Evolutionary conservation across 2,329 filamentous ascomycete species (phyloP), one percentile per base, ranked within the genome.

Genomic region (Ophiostoma sp.): DNA sequence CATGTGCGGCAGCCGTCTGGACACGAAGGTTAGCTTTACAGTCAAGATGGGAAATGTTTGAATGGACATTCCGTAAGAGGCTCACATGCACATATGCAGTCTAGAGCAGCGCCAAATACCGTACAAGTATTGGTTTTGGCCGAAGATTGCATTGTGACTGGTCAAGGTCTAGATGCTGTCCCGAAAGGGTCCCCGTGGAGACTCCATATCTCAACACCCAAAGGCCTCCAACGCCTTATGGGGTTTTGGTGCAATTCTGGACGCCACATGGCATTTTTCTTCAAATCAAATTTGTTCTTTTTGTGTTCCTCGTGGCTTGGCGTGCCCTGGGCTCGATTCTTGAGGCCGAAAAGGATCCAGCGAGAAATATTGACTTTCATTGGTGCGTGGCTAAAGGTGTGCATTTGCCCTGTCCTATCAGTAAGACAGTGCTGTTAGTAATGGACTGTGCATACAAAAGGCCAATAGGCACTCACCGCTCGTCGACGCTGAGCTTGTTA

Each of bases 191-290:
- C 59, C 59, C 59, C 36, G n/a, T 63, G 59, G 59, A 63, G 59
- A 63, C 36, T 63, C 59, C 59, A 63, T 63, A 63, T 63, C 28
- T 33, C 33, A 63, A 22, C 33, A 36, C 11, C 17, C 59, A 25
- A 63, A 63, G 33, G 33, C 19, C 33, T 42, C 63, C 63, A 66
- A 66, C 63, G 63, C 59, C 59, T 39, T 42, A 42, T 25, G 59
- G 59, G 31, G 59, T 15, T 42, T 42, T 42, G 59, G 33, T 63
- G 59, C 59, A 42, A 42, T 8, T 4, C n/a, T 15, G 25, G 33
- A 48, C 33, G 33, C 59, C 59, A 63, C 59, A 63, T 25, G 59
- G 59, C 9, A 12, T 19, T 33, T 33, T 33, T 19, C 15, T 59
- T 59, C 55, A 19, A 33, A 33, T 59, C n/a, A 36, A 19, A 33